Base-by-base conservation (phyloP, 2,329 filamentous ascomycete species). In the Aspergillus oerlinghausenensis region DNA sequence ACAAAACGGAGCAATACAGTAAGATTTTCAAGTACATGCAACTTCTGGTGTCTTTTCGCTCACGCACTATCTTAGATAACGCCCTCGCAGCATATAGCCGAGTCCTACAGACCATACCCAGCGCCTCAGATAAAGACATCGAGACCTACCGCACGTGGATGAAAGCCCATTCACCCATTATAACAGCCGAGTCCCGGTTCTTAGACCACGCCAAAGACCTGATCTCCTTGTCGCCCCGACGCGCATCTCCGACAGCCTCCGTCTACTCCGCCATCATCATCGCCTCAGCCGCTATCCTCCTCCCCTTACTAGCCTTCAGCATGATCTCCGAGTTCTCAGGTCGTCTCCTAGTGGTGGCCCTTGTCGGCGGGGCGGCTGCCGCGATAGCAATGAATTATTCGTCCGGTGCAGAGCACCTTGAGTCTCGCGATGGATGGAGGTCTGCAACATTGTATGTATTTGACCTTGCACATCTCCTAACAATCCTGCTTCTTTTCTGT, bases 1-100 rank as follows among this genome's bases (percentile, higher is more conserved):
- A 80, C 35, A 86, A 86, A 65, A 77, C 83, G 11, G 81, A 83
- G 55, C 83, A 86, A 67, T 87, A 87, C 63, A 84, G 82, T 84
- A 72, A 72, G 79, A 66, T 60, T 55, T 54, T 17, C 10, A 28
- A 32, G 32, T 45, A 25, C 9, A 42, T 40, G 2, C 11, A 3
- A 14, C 17, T 26, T 51, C 1, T 9, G 9, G 2, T 1, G n/a
- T 5, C 2, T 21, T 11, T 21, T 32, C 14, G 50, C 56, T 60
- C 42, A 60, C 43, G 21, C 40, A 40, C 42, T 26, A 1, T 21
- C 19, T n/a, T 35, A 75, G 75, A 77, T 55, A 75, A 70, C 40
- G 71, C 74, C 4, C 73, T 77, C 21, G 71, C 70, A 55, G 74
- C 75, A 51, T 85, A 81, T 62, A 77, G 73, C 58, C 75, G 74